Evolutionary conservation across 2,329 filamentous ascomycete genomes (phyloP).

Genomic region (Diaporthe destruens): DNA sequence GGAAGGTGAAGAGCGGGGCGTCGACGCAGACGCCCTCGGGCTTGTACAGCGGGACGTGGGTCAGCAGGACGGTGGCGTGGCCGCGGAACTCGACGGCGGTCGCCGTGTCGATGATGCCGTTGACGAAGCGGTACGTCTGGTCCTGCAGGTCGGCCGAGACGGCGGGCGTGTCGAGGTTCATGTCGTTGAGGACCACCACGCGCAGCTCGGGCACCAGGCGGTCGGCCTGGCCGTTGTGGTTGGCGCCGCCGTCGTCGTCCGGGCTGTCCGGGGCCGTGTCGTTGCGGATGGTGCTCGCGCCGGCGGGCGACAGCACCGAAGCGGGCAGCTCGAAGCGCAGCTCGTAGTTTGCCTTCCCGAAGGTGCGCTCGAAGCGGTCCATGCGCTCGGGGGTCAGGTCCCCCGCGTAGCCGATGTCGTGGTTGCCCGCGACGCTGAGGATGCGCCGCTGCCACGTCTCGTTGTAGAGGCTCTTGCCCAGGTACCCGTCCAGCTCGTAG

Average conservation of each 20-base stretch:
- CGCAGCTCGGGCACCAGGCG: slow-evolving; percentile 77
- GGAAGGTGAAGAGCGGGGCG: slow-evolving; percentile 84
- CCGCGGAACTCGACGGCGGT: slow-evolving; percentile 71
- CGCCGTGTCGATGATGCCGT: slow-evolving; percentile 73
- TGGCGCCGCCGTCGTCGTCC: slow-evolving; percentile 55
- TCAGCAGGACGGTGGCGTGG: slow-evolving; percentile 86
- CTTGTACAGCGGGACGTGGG: slow-evolving; percentile 93
- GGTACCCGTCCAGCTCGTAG: slow-evolving; percentile 63
- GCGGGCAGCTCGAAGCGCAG: slow-evolving; percentile 76
- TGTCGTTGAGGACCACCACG: slow-evolving; percentile 88
- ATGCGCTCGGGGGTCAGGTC: slow-evolving; percentile 84
- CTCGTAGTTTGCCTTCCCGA: slow-evolving; percentile 93
- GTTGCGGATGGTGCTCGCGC: slow-evolving; percentile 54
- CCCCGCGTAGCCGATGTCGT: slow-evolving; percentile 96
- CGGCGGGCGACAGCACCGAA: slow-evolving; percentile 51
- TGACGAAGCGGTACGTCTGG: slow-evolving; percentile 82
- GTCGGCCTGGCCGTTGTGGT: slow-evolving; percentile 59
- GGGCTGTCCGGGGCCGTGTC: slow-evolving; percentile 17
- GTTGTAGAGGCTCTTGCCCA: slow-evolving; percentile 59
- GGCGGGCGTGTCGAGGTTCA: slow-evolving; percentile 92
- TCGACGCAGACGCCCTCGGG: slow-evolving; percentile 85
- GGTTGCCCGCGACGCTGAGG: slow-evolving; percentile 94
- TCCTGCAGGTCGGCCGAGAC: slow-evolving; percentile 75
- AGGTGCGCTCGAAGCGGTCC: slow-evolving; percentile 83
- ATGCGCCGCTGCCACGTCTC: slow-evolving; percentile 79